Conservation (phyloP, 73 alveolate genomes). For the Paramecium sexaurelia region DNA sequence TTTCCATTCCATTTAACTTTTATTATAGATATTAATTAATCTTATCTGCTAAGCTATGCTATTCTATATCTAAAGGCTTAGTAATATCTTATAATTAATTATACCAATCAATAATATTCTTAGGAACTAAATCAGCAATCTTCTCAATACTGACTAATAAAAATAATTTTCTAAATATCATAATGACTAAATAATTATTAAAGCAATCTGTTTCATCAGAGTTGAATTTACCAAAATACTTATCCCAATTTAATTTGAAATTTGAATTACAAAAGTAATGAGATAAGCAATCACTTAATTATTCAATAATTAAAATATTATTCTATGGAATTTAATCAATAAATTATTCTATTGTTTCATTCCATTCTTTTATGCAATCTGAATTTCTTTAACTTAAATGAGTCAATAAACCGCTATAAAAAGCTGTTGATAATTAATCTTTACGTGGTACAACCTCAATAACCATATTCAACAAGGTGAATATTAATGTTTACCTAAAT, state of each 20-base stretch:
- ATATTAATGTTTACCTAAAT: not conserved
- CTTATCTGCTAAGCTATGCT: not conserved
- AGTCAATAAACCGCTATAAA: not conserved
- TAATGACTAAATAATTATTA: not conserved
- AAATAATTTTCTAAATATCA: conserved; percentile 41
- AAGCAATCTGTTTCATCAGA: not conserved
- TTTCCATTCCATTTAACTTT: not conserved
- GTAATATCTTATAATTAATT: not conserved
- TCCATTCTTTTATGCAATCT: conserved; percentile 5
- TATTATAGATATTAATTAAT: not conserved
- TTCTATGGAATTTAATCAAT: not conserved
- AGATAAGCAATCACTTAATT: conserved; percentile 30
- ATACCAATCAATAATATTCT: conserved; percentile 35
- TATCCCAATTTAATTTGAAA: not conserved
- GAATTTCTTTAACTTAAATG: not conserved
- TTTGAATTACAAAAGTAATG: conserved; percentile 15
- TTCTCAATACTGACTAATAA: conserved; percentile 17
- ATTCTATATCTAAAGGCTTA: not conserved
- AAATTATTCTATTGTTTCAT: conserved; percentile 7
- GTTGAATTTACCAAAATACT: not conserved
- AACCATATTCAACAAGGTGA: not conserved
- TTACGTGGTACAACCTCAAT: not conserved
- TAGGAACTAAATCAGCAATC: conserved; percentile 31
- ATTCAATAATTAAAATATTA: not conserved
- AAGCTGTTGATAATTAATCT: not conserved